Evolutionary conservation across 257 asterid genomes (phyloP).

Genomic region (Nyctanthes arbortristis): DNA sequence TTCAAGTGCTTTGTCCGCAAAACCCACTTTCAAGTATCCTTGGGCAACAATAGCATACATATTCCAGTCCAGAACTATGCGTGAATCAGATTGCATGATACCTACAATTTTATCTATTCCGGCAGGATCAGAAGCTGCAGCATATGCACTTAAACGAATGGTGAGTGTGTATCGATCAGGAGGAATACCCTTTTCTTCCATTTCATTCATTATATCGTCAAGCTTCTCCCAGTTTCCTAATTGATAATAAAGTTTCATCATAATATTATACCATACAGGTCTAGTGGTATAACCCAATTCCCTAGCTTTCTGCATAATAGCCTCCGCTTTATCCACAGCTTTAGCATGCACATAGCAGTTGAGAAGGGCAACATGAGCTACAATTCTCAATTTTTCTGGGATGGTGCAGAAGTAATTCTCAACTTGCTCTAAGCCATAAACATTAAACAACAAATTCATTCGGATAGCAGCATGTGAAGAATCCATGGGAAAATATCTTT

Average conservation of each 20-base stretch:
- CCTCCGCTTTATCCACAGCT: conserved; percentile 66
- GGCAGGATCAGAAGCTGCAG: conserved; percentile 46
- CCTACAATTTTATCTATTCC: conserved; percentile 53
- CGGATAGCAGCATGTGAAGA: conserved; percentile 43
- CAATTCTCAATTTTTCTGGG: conserved; percentile 37
- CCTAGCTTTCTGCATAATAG: conserved; percentile 52
- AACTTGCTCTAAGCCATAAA: conserved; percentile 51
- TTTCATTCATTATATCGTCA: conserved; percentile 47
- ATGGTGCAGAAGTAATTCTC: conserved; percentile 51
- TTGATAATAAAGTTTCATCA: conserved; percentile 58
- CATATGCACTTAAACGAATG: conserved; percentile 47
- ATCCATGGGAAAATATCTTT: conserved; percentile 26
- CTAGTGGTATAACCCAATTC: conserved; percentile 47
- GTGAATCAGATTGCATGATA: conserved; percentile 46
- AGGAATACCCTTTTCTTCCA: conserved; percentile 49
- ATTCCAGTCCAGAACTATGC: conserved; percentile 29
- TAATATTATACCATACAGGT: conserved; percentile 62
- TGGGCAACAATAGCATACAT: conserved; percentile 39
- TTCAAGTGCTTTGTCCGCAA: conserved; percentile 42
- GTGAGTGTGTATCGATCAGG: conserved; percentile 44
- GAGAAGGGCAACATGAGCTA: conserved; percentile 51
- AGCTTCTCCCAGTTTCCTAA: conserved; percentile 39
- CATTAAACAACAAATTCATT: conserved; percentile 45
- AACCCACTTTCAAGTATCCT: conserved; percentile 54
- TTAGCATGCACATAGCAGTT: conserved; percentile 58